Evolutionary conservation across 1,284 basidiomycete species (phyloP).

Genomic region (Sutorius eximius): DNA sequence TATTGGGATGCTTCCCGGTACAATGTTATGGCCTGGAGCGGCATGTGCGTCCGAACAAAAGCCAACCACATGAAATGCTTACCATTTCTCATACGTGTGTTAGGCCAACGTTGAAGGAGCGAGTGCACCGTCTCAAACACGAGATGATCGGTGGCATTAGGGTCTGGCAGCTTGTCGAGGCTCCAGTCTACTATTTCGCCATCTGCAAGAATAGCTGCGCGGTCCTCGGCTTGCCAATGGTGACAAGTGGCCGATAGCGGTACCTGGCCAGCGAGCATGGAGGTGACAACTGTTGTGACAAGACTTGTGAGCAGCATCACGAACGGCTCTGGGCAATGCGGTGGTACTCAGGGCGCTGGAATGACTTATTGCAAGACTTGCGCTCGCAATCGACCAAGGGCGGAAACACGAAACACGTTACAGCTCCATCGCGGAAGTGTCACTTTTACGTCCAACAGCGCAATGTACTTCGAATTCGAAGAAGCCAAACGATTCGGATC

Average conservation of each 20-base stretch:
- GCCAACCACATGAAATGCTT: neutral
- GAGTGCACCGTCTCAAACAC: conserved; percentile 33
- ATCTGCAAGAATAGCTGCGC: neutral
- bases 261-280: conserved; percentile 13
- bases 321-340: neutral
- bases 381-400: too few relatives aligned
- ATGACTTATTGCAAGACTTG: too few relatives aligned
- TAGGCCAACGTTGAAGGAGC: conserved; percentile 50
- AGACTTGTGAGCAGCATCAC: conserved; percentile 9
- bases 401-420: too few relatives aligned
- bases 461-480: too few relatives aligned
- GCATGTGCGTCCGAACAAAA: neutral
- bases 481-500: too few relatives aligned
- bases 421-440: too few relatives aligned
- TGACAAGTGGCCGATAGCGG: neutral
- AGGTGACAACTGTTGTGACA: neutral
- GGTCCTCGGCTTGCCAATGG: neutral
- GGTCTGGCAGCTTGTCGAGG: conserved; percentile 13
- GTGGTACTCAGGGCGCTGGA: too few relatives aligned
- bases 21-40: conserved; percentile 42
- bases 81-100: conserved; percentile 51
- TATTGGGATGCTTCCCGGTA: conserved; percentile 40
- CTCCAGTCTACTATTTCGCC: conserved; percentile 13
- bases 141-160: conserved; percentile 27
- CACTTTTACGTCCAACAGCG: too few relatives aligned